Percentiles rank a stretch among this genome's conserved stretches.
phyloP scores from a whole-genome alignment of 2,329 filamentous ascomycete species.

The Fusarium cicatricum region DNA sequence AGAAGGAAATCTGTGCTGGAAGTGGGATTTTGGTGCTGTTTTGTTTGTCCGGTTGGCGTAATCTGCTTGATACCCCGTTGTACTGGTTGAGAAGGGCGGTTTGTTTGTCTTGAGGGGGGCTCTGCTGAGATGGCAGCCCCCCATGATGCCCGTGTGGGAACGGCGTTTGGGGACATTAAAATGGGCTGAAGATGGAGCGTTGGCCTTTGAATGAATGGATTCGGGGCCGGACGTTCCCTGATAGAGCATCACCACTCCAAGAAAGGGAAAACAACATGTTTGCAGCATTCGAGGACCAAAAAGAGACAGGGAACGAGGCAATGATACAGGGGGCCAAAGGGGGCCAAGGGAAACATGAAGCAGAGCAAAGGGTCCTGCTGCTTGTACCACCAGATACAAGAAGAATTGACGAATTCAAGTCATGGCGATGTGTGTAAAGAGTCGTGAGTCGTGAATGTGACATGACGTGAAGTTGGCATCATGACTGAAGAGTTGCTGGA shows the following conservation, averaged over 20 bases:
- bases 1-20: conserved; percentile 11
- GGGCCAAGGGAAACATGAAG: conserved; percentile 25
- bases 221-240: conserved; percentile 39
- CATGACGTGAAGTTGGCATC: conserved; percentile 26
- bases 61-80: conserved; percentile 46
- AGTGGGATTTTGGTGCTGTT: conserved; percentile 30
- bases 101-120: conserved; percentile 34
- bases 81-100: conserved; percentile 32
- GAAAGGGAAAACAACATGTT: conserved; percentile 42
- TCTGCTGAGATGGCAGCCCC: conserved; percentile 30
- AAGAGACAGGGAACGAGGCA: conserved; percentile 27
- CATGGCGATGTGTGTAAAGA: conserved; percentile 13
- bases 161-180: conserved; percentile 42
- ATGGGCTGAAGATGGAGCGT: conserved; percentile 35
- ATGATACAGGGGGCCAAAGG: conserved; percentile 11
- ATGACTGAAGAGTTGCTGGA: conserved; percentile 2
- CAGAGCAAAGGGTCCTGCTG: conserved; percentile 42
- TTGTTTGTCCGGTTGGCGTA: conserved; percentile 39
- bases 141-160: conserved; percentile 34
- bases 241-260: conserved; percentile 62
- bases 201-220: conserved; percentile 39
- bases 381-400: conserved; percentile 44
- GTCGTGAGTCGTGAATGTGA: background rate
- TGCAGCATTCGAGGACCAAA: conserved; percentile 42
- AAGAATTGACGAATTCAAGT: conserved; percentile 24